These are phyloP conservation scores for Tetratostichococcus sp. DNA, from an alignment of 139 green algal genomes.

Conservation along the genomic window DNA sequence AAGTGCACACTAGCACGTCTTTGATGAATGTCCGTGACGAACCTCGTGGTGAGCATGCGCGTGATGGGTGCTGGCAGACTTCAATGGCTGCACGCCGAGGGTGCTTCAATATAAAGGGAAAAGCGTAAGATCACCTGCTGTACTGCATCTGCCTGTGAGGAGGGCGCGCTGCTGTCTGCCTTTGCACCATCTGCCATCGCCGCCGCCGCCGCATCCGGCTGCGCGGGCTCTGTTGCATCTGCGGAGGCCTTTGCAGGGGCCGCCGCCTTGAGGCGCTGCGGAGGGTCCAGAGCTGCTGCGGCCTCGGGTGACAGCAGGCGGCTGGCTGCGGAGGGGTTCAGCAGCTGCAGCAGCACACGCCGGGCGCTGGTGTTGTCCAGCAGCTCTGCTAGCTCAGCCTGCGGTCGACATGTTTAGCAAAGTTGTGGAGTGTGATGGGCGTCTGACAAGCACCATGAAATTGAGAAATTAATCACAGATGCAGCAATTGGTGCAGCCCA, in stretches of 20 bases:
- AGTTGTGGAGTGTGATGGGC: not conserved
- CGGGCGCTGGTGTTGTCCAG: conserved; percentile 40
- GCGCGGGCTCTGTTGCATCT: too few relatives aligned
- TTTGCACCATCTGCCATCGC: not conserved
- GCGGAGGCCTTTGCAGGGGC: not conserved
- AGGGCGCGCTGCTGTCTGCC: too few relatives aligned
- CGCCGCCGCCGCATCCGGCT: not conserved
- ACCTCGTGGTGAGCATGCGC: too few relatives aligned
- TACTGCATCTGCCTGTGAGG: too few relatives aligned
- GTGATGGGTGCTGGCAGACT: too few relatives aligned
- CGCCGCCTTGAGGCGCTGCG: not conserved
- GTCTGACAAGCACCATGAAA: too few relatives aligned
- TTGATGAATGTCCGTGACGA: too few relatives aligned
- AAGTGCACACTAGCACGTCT: too few relatives aligned
- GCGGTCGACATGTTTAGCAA: conserved; percentile 25
- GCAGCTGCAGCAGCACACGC: conserved; percentile 66
- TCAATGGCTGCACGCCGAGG: too few relatives aligned
- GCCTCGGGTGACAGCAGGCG: not conserved
- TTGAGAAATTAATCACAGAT: too few relatives aligned
- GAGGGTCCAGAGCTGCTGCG: not conserved
- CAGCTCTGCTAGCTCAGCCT: conserved; percentile 54
- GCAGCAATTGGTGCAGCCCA: too few relatives aligned
- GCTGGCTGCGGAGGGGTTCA: conserved; percentile 36
- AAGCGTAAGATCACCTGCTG: not conserved
- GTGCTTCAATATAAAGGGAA: too few relatives aligned